phyloP scores from a whole-genome alignment of 2,329 filamentous ascomycete species.

The Aspergillus puulaauensis region DNA sequence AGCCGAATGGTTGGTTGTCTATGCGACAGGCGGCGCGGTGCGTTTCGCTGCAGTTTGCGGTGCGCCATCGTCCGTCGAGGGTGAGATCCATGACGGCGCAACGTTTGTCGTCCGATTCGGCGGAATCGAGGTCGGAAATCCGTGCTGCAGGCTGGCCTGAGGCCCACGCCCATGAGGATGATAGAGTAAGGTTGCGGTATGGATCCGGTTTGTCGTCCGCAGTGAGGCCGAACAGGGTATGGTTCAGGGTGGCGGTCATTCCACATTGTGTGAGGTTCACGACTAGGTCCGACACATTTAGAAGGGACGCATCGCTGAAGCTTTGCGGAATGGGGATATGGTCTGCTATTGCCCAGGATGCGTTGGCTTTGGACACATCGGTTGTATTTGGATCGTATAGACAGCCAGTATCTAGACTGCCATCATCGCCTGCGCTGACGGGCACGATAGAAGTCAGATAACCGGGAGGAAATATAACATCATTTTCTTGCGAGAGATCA shows the following conservation, averaged over 20 bases:
- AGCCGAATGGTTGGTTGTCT: conserved; percentile 54
- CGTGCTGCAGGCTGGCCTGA: conserved; percentile 52
- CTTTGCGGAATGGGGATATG: conserved; percentile 28
- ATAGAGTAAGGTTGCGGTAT: conserved; percentile 53
- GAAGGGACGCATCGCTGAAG: conserved; percentile 27
- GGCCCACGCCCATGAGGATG: conserved; percentile 62
- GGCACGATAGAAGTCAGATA: conserved; percentile 44
- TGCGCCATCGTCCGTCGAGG: conserved; percentile 57
- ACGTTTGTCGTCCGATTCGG: conserved; percentile 40
- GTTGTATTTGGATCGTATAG: conserved; percentile 48
- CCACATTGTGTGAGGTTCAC: conserved; percentile 55
- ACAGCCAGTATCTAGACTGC: conserved; percentile 53
- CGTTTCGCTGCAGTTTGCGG: conserved; percentile 53
- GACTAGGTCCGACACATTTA: conserved; percentile 33
- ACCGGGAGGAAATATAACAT: conserved; percentile 51
- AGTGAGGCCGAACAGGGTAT: conserved; percentile 52
- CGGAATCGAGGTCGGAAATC: conserved; percentile 22
- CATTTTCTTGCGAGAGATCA: conserved; percentile 52
- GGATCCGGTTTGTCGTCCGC: conserved; percentile 46
- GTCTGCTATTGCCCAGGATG: conserved; percentile 52
- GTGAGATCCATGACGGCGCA: conserved; percentile 57
- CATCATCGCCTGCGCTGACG: conserved; percentile 37
- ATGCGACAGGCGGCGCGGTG: conserved; percentile 59
- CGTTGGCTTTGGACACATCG: conserved; percentile 46
- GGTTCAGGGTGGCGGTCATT: conserved; percentile 60